These are phyloP conservation scores for Ophiocytium majus DNA, from an alignment of 352 stramenopile species.

Conservation along the genomic window DNA sequence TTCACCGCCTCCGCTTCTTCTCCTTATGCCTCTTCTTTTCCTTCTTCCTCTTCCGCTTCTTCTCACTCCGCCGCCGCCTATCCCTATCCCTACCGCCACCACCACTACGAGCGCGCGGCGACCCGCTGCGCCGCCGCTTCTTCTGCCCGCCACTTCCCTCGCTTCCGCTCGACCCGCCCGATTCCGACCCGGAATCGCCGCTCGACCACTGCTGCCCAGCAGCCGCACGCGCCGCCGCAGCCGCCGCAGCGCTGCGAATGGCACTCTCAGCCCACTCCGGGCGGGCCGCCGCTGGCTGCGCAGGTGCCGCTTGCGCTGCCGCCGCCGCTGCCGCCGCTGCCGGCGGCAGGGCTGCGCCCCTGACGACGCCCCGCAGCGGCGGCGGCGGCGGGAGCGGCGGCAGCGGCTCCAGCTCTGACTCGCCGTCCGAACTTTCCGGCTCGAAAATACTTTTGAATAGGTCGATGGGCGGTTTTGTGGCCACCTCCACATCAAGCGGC, in stretches of 20 bases:
- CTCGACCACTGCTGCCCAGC: too few relatives aligned
- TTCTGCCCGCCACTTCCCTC: too few relatives aligned
- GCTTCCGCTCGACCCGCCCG: too few relatives aligned
- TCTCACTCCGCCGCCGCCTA: constrained; percentile 23
- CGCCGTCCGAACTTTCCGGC: constrained; percentile 39
- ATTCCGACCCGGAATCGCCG: too few relatives aligned
- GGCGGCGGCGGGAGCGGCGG: not conserved
- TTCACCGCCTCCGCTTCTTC: too few relatives aligned
- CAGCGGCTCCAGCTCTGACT: constrained; percentile 25
- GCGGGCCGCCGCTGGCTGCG: not conserved
- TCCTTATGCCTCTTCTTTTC: constrained; percentile 23
- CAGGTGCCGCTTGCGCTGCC: not conserved
- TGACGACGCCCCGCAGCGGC: too few relatives aligned
- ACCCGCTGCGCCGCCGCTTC: not conserved
- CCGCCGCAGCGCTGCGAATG: too few relatives aligned
- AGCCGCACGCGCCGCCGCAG: too few relatives aligned
- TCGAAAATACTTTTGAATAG: constrained; percentile 56
- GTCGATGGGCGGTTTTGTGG: constrained; percentile 50
- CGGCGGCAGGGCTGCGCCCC: not conserved
- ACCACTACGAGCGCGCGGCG: not conserved
- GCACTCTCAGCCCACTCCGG: too few relatives aligned
- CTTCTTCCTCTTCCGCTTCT: constrained; percentile 28
- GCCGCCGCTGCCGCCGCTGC: not conserved
- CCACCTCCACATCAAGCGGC: constrained; percentile 7
- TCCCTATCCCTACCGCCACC: constrained; percentile 11